Conservation (phyloP, 176 grass and related monocot species). For the Avena eriantha region DNA sequence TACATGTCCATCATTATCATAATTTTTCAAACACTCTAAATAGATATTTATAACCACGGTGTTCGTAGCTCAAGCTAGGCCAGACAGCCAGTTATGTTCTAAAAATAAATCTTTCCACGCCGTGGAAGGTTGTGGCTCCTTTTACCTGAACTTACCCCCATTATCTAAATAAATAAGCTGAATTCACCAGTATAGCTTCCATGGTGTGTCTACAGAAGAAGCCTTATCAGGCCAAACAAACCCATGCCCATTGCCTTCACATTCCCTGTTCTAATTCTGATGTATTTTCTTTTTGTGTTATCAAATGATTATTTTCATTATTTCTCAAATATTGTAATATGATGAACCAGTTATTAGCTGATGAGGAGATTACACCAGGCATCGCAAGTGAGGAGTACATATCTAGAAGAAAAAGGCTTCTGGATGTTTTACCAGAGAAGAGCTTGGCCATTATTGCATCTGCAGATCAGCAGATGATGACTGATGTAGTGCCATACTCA, state of each 20-base stretch:
- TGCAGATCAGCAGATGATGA: conserved; percentile 94
- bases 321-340: conserved; percentile 33
- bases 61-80: background rate
- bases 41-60: conserved; percentile 27
- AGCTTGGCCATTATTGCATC: conserved; percentile 90
- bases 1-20: background rate
- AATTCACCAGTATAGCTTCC: background rate
- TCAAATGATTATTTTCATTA: conserved; percentile 12
- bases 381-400: conserved; percentile 71
- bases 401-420: conserved; percentile 71
- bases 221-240: background rate
- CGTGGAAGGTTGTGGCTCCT: background rate
- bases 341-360: conserved; percentile 66
- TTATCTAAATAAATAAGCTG: too few relatives aligned
- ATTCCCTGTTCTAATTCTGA: conserved; percentile 3
- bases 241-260: background rate
- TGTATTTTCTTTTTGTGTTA: background rate
- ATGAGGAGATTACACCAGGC: conserved; percentile 88
- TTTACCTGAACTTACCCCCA: background rate
- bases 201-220: conserved; percentile 10
- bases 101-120: background rate
- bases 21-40: background rate
- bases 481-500: conserved; percentile 87
- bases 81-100: background rate
- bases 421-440: conserved; percentile 74